phyloP scores from a whole-genome alignment of 2,329 filamentous ascomycete genomes.

The Lachnellula subtilissima region DNA sequence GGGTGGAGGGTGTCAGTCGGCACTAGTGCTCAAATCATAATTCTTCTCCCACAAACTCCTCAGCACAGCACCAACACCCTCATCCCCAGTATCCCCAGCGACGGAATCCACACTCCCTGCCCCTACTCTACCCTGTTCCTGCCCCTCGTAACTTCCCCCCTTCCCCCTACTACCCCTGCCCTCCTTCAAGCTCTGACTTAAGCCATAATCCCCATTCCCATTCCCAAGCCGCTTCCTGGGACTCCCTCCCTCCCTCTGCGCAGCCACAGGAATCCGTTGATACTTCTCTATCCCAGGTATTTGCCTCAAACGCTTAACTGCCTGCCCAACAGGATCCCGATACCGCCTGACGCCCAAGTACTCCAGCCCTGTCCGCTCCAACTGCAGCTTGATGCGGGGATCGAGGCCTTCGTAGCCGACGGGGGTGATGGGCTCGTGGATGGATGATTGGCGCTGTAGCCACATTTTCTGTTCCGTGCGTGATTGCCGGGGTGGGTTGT shows the following conservation, averaged over 20 bases:
- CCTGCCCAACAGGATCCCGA: slow-evolving; percentile 64
- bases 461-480: slow-evolving; percentile 73
- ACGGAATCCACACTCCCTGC: slow-evolving; percentile 14
- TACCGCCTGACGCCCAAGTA: slow-evolving; percentile 70
- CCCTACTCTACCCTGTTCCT: neutral
- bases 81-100: slow-evolving; percentile 42
- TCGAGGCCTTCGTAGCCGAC: slow-evolving; percentile 56
- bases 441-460: slow-evolving; percentile 67
- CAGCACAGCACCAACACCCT: slow-evolving; percentile 45
- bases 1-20: slow-evolving; percentile 21
- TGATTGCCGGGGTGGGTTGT: slow-evolving; percentile 44
- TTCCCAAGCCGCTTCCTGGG: slow-evolving; percentile 24
- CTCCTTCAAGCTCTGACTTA: slow-evolving; percentile 39
- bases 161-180: slow-evolving; percentile 4
- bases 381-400: slow-evolving; percentile 57
- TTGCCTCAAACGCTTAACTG: slow-evolving; percentile 49
- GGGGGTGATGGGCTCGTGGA: slow-evolving; percentile 57
- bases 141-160: slow-evolving; percentile 18
- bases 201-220: slow-evolving; percentile 24
- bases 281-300: slow-evolving; percentile 49
- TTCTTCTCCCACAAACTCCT: slow-evolving; percentile 60
- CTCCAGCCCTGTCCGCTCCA: slow-evolving; percentile 67
- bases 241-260: slow-evolving; percentile 27
- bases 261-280: slow-evolving; percentile 42
- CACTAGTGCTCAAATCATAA: slow-evolving; percentile 51